These are phyloP conservation scores for Tirmania nivea DNA, from an alignment of 495 filamentous ascomycete species.

Conservation along the genomic window DNA sequence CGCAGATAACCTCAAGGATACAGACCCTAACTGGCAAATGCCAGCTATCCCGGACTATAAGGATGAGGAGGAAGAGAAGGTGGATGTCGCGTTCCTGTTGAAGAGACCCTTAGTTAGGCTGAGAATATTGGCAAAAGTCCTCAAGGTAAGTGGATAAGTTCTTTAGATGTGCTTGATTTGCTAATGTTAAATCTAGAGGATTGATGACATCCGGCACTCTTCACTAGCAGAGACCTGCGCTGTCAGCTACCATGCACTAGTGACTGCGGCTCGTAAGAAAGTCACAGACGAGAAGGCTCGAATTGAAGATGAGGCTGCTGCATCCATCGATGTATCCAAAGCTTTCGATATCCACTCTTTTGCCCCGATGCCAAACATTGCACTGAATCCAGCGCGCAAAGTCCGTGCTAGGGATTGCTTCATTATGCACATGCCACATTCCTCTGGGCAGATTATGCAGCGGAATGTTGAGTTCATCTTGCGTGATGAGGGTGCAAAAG, in stretches of 20 bases:
- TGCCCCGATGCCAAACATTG: conserved; percentile 42
- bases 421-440: conserved; percentile 63
- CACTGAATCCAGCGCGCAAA: conserved; percentile 45
- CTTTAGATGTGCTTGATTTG: background rate
- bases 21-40: conserved; percentile 18
- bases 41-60: conserved; percentile 23
- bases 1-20: conserved; percentile 10
- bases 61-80: conserved; percentile 50
- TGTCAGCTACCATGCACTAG: conserved; percentile 42
- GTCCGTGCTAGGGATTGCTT: conserved; percentile 82
- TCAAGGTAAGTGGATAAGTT: conserved; percentile 33
- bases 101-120: conserved; percentile 73
- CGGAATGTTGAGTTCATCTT: conserved; percentile 77
- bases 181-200: conserved; percentile 17
- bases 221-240: conserved; percentile 35
- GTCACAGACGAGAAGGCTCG: conserved; percentile 69
- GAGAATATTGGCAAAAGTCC: conserved; percentile 68
- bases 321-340: conserved; percentile 55
- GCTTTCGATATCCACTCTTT: conserved; percentile 60
- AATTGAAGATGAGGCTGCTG: conserved; percentile 76
- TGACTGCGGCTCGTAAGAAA: conserved; percentile 52
- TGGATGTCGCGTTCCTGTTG: conserved; percentile 82
- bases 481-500: conserved; percentile 43
- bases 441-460: conserved; percentile 67
- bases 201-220: conserved; percentile 35